These are phyloP conservation scores for Heritiera fomes DNA, from an alignment of 345 rosid species.

Conservation along the genomic window DNA sequence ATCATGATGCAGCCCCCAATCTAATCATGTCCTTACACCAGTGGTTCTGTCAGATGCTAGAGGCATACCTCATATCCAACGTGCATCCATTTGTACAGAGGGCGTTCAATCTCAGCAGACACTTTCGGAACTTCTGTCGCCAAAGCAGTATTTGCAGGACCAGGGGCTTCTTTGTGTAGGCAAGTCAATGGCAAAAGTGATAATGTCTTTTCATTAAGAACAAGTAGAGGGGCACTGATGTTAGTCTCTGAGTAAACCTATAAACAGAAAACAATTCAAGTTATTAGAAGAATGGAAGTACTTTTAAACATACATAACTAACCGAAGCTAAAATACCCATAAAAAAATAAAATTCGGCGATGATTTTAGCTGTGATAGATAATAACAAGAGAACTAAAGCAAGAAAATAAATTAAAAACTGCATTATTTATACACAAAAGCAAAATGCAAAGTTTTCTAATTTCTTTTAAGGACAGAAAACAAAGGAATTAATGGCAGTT, in stretches of 20 bases:
- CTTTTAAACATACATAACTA: neutral
- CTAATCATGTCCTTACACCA: neutral
- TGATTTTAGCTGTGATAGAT: neutral
- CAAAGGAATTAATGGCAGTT: neutral
- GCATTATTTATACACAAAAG: no score
- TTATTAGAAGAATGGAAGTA: no score
- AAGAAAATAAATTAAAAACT: neutral
- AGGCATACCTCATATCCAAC: conserved; percentile 68
- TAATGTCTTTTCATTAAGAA: conserved; percentile 58
- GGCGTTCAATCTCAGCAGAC: conserved; percentile 43
- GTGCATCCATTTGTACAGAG: conserved; percentile 69
- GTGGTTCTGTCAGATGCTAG: neutral
- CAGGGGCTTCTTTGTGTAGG: conserved; percentile 46
- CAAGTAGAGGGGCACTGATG: conserved; percentile 62
- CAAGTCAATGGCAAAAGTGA: conserved; percentile 51
- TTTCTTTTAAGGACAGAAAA: neutral
- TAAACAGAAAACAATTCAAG: conserved; percentile 16
- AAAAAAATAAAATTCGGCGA: neutral
- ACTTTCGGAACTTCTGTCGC: conserved; percentile 44
- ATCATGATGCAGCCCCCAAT: neutral
- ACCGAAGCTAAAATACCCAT: neutral
- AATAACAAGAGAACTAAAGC: neutral
- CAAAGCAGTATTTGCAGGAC: conserved; percentile 38
- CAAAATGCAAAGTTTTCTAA: neutral
- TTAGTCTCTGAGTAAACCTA: conserved; percentile 50